A percentile compares a stretch with the other conserved stretches of the same genome.
Conservation (phyloP, 140 eudicot species). For the Senecio squalidus region DNA sequence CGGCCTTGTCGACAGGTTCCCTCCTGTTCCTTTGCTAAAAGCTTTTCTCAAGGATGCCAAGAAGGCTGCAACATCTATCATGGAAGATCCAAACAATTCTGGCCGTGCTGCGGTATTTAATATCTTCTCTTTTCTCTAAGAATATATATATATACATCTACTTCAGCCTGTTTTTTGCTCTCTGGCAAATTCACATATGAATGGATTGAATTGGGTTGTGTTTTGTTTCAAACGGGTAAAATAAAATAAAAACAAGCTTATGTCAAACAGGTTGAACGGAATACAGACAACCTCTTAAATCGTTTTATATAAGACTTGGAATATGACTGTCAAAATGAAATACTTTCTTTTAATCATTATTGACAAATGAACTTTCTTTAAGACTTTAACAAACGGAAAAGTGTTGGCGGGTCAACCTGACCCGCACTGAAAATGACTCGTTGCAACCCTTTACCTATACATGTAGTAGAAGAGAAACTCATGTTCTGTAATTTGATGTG, state of each 20-base stretch:
- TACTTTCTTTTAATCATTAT: no score
- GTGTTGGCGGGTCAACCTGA: not conserved
- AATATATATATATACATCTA: no score
- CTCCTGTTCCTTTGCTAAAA: conserved; percentile 78
- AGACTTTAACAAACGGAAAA: no score
- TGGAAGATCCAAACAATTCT: conserved; percentile 73
- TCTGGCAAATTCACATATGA: not conserved
- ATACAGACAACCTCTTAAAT: not conserved
- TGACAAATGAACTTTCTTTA: no score
- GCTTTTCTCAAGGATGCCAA: conserved; percentile 91
- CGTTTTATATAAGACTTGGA: not conserved
- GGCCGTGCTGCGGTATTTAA: conserved; percentile 71
- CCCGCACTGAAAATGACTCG: not conserved
- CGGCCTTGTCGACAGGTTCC: conserved; percentile 80
- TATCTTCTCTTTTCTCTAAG: not conserved
- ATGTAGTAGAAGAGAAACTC: not conserved
- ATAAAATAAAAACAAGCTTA: no score
- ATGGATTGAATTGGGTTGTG: not conserved
- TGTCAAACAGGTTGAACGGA: not conserved
- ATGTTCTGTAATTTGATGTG: not conserved
- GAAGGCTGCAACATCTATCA: conserved; percentile 70
- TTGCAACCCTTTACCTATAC: not conserved
- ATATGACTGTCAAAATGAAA: no score
- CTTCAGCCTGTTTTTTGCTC: not conserved
- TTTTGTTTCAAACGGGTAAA: no score